Conservation (phyloP, 2,329 filamentous ascomycete species). For the Niveomyces coronatus region DNA sequence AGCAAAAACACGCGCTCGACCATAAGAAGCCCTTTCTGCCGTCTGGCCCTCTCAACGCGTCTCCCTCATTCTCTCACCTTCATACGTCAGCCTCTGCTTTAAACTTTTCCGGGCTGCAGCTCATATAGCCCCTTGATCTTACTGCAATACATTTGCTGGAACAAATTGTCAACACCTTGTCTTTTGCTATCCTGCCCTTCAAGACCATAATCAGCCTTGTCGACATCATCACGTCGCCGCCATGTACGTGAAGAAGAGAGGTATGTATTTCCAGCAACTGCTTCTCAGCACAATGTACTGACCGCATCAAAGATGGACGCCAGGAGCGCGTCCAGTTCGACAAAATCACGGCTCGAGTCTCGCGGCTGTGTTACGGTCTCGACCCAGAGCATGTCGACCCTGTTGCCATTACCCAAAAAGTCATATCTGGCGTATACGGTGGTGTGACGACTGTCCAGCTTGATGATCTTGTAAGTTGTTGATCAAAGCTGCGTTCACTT, state of each 20-base stretch:
- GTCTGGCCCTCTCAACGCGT: constrained; percentile 15
- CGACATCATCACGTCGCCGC: constrained; percentile 19
- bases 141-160: too few species aligned
- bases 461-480: constrained; percentile 88
- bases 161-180: too few species aligned
- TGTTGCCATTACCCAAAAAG: constrained; percentile 96
- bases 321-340: constrained; percentile 99
- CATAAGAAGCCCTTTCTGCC: constrained; percentile 26
- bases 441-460: constrained; percentile 94
- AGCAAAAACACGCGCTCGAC: constrained; percentile 14
- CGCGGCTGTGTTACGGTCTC: constrained; percentile 92
- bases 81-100: constrained; percentile 12
- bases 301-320: constrained; percentile 69
- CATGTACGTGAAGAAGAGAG: constrained; percentile 56
- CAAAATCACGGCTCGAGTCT: constrained; percentile 99
- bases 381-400: constrained; percentile 93
- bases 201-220: constrained; percentile 11
- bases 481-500: too few species aligned
- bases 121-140: constrained; percentile 2
- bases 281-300: too few species aligned
- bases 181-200: constrained; percentile 14
- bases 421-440: constrained; percentile 98
- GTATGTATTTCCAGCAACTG: too few species aligned
- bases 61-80: constrained; percentile 14
- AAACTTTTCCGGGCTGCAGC: constrained; percentile 4